Conservation (phyloP, 2,329 filamentous ascomycete species). For the Phialemonium atrogriseum region DNA sequence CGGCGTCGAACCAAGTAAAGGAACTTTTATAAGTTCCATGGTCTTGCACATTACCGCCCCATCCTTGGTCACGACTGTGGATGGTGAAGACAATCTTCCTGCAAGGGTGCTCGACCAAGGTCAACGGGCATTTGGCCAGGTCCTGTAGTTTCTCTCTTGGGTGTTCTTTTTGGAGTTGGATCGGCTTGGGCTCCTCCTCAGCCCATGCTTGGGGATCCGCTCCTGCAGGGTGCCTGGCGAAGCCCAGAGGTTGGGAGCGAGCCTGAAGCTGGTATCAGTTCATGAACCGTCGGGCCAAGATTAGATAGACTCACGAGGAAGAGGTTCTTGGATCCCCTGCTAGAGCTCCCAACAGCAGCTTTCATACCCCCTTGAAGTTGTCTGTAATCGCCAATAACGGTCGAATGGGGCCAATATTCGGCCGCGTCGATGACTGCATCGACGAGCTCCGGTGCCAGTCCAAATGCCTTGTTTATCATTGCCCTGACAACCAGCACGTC, state of each 20-base stretch:
- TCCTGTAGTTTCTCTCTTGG: slow-evolving; percentile 21
- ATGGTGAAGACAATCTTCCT: slow-evolving; percentile 55
- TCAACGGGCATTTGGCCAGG: too few relatives aligned
- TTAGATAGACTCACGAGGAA: slow-evolving; percentile 34
- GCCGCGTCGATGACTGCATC: slow-evolving; percentile 49
- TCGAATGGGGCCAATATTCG: slow-evolving; percentile 53
- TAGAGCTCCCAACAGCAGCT: too few relatives aligned
- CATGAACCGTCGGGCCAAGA: not conserved
- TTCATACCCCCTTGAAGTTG: slow-evolving; percentile 5
- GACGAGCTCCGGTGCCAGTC: slow-evolving; percentile 46
- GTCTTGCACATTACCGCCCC: slow-evolving; percentile 25
- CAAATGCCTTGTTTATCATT: slow-evolving; percentile 33
- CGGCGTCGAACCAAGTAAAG: slow-evolving; percentile 57
- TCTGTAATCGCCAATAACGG: slow-evolving; percentile 21
- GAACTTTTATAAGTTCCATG: slow-evolving; percentile 36
- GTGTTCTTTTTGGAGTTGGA: slow-evolving; percentile 18
- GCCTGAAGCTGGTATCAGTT: slow-evolving; percentile 18
- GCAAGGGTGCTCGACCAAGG: slow-evolving; percentile 38
- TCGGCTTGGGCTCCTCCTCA: too few relatives aligned
- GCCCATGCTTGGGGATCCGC: too few relatives aligned
- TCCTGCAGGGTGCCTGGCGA: too few relatives aligned
- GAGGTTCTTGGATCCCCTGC: too few relatives aligned
- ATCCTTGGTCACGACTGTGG: slow-evolving; percentile 51
- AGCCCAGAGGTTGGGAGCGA: slow-evolving; percentile 31
- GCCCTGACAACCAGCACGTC: slow-evolving; percentile 43